phyloP scores from a whole-genome alignment of 225 moss, liverwort and hornwort species.

The Sphagnum contortum region DNA sequence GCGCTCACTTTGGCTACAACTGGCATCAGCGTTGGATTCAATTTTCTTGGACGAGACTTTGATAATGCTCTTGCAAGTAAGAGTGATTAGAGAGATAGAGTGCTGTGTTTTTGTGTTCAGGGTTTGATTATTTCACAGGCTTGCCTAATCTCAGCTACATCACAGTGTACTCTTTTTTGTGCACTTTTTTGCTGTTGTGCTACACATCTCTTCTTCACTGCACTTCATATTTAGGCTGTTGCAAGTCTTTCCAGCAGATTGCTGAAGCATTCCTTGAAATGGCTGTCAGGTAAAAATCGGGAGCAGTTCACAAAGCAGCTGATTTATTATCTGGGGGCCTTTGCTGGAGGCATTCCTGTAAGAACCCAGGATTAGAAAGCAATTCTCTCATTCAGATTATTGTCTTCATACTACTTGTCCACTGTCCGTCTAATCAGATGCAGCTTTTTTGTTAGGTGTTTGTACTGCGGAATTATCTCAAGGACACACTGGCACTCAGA shows the following conservation, averaged over 20 bases:
- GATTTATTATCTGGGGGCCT: slow-evolving; percentile 75
- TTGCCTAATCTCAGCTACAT: too few species aligned
- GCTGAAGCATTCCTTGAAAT: too few species aligned
- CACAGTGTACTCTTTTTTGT: too few species aligned
- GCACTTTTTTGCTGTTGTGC: too few species aligned
- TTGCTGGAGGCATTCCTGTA: slow-evolving; percentile 90
- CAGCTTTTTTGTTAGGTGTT: slow-evolving; percentile 61
- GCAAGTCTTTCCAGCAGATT: too few species aligned
- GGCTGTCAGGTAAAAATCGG: slow-evolving; percentile 66
- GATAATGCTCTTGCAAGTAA: slow-evolving; percentile 95
- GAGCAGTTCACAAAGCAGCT: slow-evolving; percentile 76
- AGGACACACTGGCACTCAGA: slow-evolving; percentile 73
- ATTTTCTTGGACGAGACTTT: slow-evolving; percentile 93
- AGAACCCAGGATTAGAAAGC: slow-evolving; percentile 9
- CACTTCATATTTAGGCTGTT: too few species aligned
- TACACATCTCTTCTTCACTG: too few species aligned
- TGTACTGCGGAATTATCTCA: slow-evolving; percentile 92
- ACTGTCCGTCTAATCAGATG: too few species aligned
- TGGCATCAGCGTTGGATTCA: slow-evolving; percentile 94
- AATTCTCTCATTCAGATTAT: too few species aligned
- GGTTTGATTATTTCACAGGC: too few species aligned
- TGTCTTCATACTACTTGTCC: too few species aligned
- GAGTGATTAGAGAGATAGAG: slow-evolving; percentile 5
- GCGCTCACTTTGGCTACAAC: slow-evolving; percentile 88
- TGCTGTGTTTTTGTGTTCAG: not conserved